A percentile compares a stretch with the other conserved stretches of the same genome.
Evolutionary conservation across 805 yeast genomes (phyloP).

Genomic region (Barnettozyma siamensis): DNA sequence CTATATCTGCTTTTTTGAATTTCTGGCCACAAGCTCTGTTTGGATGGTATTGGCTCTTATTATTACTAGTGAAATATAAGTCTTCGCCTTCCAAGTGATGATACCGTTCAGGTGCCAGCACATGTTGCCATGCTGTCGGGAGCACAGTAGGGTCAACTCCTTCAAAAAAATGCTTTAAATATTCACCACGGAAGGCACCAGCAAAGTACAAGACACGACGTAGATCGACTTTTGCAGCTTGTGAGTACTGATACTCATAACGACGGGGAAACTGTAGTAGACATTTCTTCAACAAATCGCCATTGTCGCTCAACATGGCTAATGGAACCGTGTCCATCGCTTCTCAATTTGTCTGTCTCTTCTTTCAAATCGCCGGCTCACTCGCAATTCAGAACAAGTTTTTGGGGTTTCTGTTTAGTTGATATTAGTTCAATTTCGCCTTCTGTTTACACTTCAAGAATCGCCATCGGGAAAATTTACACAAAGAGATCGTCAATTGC

Average conservation of each 20-base stretch:
- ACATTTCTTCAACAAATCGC: slow-evolving; percentile 26
- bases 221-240: slow-evolving; percentile 27
- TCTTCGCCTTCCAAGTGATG: slow-evolving; percentile 19
- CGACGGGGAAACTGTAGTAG: slow-evolving; percentile 35
- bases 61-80: slow-evolving; percentile 15
- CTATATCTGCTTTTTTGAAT: slow-evolving; percentile 74
- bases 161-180: slow-evolving; percentile 35
- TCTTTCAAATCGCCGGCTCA: too few species aligned
- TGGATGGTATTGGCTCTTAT: slow-evolving; percentile 38
- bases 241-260: slow-evolving; percentile 28
- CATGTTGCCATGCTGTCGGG: slow-evolving; percentile 23
- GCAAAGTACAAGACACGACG: slow-evolving; percentile 39
- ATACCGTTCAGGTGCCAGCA: slow-evolving; percentile 19
- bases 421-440: too few species aligned
- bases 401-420: too few species aligned
- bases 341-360: too few species aligned
- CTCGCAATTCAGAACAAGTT: too few species aligned
- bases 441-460: too few species aligned
- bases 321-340: not conserved
- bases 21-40: slow-evolving; percentile 70
- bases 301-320: slow-evolving; percentile 17
- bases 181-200: slow-evolving; percentile 37
- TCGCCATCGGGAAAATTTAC: too few species aligned
- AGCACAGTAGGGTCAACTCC: slow-evolving; percentile 16
- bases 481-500: too few species aligned